A percentile compares a stretch with the other conserved stretches of the same genome.
These are phyloP conservation scores for Ceratopteris richardii DNA, from an alignment of 75 land plant genomes.

Conservation along the genomic window DNA sequence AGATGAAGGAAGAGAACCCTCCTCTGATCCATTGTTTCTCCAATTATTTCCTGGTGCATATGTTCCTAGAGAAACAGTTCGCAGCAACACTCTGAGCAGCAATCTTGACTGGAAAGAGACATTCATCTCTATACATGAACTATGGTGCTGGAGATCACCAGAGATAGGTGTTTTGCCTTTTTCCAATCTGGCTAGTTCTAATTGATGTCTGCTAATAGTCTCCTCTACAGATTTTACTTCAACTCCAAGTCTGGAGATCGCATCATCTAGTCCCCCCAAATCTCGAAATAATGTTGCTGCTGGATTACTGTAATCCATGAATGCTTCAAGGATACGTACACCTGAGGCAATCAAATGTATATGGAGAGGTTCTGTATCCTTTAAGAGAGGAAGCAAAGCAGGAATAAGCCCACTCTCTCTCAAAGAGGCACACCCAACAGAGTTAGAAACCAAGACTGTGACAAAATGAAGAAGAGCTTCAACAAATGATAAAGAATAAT, in stretches of 20 bases:
- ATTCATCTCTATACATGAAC: conserved; percentile 5
- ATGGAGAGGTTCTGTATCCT: conserved; percentile 8
- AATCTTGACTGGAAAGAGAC: conserved; percentile 5
- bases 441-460: conserved; percentile 32
- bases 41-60: conserved; percentile 20
- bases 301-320: conserved; percentile 17
- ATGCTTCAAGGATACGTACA: conserved; percentile 19
- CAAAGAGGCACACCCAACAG: conserved; percentile 20
- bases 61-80: conserved; percentile 17
- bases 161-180: conserved; percentile 24
- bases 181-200: conserved; percentile 9
- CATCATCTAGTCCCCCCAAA: conserved; percentile 41
- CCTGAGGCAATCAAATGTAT: conserved; percentile 6
- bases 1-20: conserved; percentile 12
- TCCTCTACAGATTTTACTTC: conserved; percentile 31
- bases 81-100: conserved; percentile 13
- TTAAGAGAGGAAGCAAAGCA: conserved; percentile 10
- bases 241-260: conserved; percentile 21
- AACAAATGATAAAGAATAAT: conserved; percentile 25
- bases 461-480: conserved; percentile 37
- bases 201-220: not conserved
- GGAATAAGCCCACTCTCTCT: conserved; percentile 14
- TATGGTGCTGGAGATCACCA: conserved; percentile 6
- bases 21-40: conserved; percentile 14
- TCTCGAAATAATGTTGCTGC: conserved; percentile 39